These are phyloP conservation scores for Phalaenopsis hybrid DNA, from an alignment of 116 monocot genomes.

Conservation along the genomic window DNA sequence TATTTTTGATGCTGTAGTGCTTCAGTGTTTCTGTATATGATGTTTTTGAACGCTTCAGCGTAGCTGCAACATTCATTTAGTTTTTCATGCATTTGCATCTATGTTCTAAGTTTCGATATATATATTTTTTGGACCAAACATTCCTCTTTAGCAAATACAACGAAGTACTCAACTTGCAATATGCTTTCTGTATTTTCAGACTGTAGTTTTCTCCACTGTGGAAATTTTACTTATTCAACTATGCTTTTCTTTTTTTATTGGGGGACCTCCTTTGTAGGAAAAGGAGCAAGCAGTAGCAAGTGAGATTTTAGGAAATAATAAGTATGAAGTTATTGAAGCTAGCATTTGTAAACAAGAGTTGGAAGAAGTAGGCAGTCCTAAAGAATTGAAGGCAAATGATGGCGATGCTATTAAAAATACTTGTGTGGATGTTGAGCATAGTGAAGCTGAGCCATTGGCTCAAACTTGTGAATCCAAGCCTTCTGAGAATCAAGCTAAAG, in stretches of 20 bases:
- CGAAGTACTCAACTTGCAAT: neutral
- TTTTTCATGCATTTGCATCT: neutral
- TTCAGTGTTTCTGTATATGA: too few species aligned
- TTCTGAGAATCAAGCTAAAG: constrained; percentile 35
- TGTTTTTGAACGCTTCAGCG: neutral
- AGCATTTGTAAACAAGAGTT: constrained; percentile 16
- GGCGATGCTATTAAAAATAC: constrained; percentile 13
- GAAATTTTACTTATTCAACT: neutral
- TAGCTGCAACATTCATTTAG: neutral
- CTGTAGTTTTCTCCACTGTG: neutral
- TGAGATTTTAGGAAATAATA: constrained; percentile 4
- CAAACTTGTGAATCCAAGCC: constrained; percentile 18
- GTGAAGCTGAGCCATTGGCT: constrained; percentile 10
- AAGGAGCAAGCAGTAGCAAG: constrained; percentile 13
- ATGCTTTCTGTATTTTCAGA: neutral
- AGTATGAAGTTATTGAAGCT: constrained; percentile 15
- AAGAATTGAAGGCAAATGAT: constrained; percentile 14
- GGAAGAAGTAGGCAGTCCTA: constrained; percentile 15
- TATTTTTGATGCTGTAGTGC: too few species aligned
- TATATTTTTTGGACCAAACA: too few species aligned
- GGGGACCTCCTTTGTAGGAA: constrained; percentile 15
- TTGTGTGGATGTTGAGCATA: constrained; percentile 10
- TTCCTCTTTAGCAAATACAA: neutral
- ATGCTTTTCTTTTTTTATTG: neutral
- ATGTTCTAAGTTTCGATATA: too few species aligned